Evolutionary conservation across 805 yeast species (phyloP).

Genomic region (Henningerozyma blattae): DNA sequence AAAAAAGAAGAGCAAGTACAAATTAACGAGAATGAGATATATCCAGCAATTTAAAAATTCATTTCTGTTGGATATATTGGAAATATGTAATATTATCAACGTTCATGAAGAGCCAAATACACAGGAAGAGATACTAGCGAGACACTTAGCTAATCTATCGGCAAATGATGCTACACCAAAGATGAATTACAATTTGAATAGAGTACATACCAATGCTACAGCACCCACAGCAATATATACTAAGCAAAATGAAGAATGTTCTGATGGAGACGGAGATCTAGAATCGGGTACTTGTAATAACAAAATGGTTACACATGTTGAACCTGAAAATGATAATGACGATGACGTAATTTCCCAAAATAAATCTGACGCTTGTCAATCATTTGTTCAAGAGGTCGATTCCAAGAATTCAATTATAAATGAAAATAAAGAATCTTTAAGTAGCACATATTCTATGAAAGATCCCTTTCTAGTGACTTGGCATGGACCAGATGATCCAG

Average conservation of each 20-base stretch:
- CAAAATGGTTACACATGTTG: background rate
- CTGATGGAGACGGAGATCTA: background rate
- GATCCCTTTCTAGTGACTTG: constrained; percentile 17
- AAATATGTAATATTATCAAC: constrained; percentile 4
- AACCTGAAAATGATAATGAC: background rate
- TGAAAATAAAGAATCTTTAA: background rate
- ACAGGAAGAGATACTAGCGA: background rate
- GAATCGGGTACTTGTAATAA: constrained; percentile 1
- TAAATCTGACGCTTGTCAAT: too few relatives aligned
- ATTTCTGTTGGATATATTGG: constrained; percentile 10
- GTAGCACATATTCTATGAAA: constrained; percentile 2
- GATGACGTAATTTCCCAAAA: too few relatives aligned
- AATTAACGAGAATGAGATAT: too few relatives aligned
- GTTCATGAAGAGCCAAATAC: constrained; percentile 2
- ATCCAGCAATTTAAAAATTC: constrained; percentile 10
- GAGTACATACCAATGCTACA: too few relatives aligned
- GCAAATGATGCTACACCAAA: background rate
- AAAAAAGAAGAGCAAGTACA: too few relatives aligned
- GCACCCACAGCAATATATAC: too few relatives aligned
- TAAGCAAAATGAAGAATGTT: background rate
- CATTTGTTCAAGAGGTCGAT: too few relatives aligned
- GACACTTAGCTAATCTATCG: background rate
- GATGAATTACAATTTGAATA: background rate
- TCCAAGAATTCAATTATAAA: background rate
- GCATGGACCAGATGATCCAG: constrained; percentile 33